Conservation (phyloP, 139 green algal species). For the Yamagishiella unicocca region DNA sequence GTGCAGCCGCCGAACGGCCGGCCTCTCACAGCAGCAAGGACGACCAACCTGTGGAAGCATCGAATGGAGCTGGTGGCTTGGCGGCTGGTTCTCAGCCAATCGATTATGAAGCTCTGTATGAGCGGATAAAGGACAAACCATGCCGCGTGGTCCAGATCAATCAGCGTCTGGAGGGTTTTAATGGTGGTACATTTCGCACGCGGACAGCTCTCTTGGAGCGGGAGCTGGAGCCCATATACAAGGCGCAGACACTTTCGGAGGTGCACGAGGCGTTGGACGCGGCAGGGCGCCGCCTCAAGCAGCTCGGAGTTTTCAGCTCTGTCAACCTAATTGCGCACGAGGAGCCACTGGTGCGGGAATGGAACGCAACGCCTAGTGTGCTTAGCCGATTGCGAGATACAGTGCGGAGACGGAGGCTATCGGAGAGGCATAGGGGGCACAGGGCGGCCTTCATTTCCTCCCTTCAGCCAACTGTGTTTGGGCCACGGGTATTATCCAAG, state of each 20-base stretch:
- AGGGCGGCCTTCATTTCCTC: no score
- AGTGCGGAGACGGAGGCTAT: no score
- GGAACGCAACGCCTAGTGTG: no score
- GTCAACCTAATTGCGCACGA: conserved; percentile 73
- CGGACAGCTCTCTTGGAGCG: conserved; percentile 53
- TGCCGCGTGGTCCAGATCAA: conserved; percentile 54
- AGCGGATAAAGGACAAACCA: conserved; percentile 54
- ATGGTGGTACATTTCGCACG: conserved; percentile 38
- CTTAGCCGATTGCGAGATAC: no score
- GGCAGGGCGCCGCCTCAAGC: conserved; percentile 66
- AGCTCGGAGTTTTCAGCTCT: conserved; percentile 74
- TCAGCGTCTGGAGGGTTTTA: conserved; percentile 30
- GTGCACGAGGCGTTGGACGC: conserved; percentile 73
- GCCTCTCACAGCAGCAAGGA: neutral
- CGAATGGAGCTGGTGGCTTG: no score
- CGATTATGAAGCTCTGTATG: conserved; percentile 56
- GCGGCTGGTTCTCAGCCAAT: neutral
- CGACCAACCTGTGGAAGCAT: neutral
- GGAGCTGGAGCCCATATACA: conserved; percentile 61
- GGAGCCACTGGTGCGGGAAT: conserved; percentile 46
- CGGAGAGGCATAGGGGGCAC: no score
- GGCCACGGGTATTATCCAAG: no score
- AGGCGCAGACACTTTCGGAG: conserved; percentile 74
- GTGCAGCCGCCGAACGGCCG: neutral
- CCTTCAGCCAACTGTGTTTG: no score